A percentile compares a stretch with the other conserved stretches of the same genome.
Evolutionary conservation across 495 filamentous ascomycete genomes (phyloP).

Genomic region (Penicillium alfredii): DNA sequence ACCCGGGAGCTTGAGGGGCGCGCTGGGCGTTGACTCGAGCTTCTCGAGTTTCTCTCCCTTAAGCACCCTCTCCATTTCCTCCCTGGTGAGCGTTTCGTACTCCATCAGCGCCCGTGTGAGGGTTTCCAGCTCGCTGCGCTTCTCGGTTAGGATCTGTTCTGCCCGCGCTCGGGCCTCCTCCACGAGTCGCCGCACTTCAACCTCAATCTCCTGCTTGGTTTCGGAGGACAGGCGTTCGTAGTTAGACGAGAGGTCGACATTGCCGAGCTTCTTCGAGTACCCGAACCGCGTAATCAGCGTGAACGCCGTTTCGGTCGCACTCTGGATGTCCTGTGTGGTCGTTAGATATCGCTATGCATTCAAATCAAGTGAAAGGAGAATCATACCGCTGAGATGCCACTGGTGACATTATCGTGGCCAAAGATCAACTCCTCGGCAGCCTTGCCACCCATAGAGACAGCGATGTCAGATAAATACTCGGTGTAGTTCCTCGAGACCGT

Average conservation of each 20-base stretch:
- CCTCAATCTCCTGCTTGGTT: conserved; percentile 78
- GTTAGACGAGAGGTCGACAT: conserved; percentile 74
- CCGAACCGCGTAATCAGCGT: conserved; percentile 79
- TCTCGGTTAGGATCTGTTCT: conserved; percentile 58
- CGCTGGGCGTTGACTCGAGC: conserved; percentile 34
- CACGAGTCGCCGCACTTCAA: conserved; percentile 76
- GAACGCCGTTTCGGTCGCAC: conserved; percentile 74
- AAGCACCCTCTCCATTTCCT: conserved; percentile 84
- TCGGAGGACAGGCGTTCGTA: conserved; percentile 77
- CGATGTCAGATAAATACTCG: conserved; percentile 66
- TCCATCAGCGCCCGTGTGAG: conserved; percentile 85
- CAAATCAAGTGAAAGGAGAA: conserved; percentile 1
- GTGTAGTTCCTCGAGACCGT: conserved; percentile 69
- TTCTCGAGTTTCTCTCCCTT: conserved; percentile 76
- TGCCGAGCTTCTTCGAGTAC: conserved; percentile 84
- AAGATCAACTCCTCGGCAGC: conserved; percentile 91
- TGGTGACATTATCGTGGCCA: conserved; percentile 79
- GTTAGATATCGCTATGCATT: conserved; percentile 14
- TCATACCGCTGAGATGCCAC: conserved; percentile 68
- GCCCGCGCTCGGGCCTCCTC: conserved; percentile 77
- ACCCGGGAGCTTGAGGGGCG: conserved; percentile 53
- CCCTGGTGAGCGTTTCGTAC: conserved; percentile 83
- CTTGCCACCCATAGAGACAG: conserved; percentile 84
- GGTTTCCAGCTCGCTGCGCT: conserved; percentile 75
- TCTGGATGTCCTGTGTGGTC: conserved; percentile 64